These are phyloP conservation scores for Fusarium luffae DNA, from an alignment of 2,329 filamentous ascomycete species.

Conservation along the genomic window DNA sequence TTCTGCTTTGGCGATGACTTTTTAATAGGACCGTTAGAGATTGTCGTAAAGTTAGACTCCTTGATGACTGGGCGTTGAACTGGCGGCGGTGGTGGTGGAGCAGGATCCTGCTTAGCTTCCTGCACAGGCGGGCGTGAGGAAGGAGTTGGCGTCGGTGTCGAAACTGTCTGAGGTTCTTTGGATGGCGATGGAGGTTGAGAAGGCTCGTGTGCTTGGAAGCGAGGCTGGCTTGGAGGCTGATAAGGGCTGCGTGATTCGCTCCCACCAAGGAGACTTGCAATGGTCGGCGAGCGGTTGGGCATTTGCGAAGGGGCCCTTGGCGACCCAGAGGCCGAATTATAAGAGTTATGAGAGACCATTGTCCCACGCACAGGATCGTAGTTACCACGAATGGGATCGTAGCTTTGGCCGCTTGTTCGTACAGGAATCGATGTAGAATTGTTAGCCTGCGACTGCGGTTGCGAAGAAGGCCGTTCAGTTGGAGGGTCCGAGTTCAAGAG, in stretches of 20 bases:
- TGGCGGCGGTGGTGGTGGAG: conserved; percentile 50
- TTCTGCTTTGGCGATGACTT: conserved; percentile 62
- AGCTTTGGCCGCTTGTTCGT: conserved; percentile 81
- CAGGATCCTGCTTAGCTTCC: conserved; percentile 55
- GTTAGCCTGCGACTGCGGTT: conserved; percentile 48
- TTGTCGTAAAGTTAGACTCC: conserved; percentile 56
- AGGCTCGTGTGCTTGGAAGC: conserved; percentile 51
- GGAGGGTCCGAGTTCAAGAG: conserved; percentile 64
- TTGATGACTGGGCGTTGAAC: conserved; percentile 50
- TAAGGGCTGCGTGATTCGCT: conserved; percentile 44
- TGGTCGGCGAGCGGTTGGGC: conserved; percentile 76
- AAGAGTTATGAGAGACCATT: conserved; percentile 64
- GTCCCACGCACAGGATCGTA: conserved; percentile 74
- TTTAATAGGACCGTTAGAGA: conserved; percentile 56
- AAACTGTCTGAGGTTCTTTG: conserved; percentile 50
- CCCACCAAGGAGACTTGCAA: conserved; percentile 81
- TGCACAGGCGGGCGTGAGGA: conserved; percentile 46
- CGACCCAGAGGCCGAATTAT: conserved; percentile 59
- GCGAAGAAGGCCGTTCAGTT: conserved; percentile 34
- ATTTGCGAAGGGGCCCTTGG: conserved; percentile 58
- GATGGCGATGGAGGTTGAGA: conserved; percentile 59
- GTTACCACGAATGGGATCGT: conserved; percentile 88
- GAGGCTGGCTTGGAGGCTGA: conserved; percentile 46
- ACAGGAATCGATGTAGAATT: conserved; percentile 58
- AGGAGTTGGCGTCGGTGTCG: conserved; percentile 49